Conservation (phyloP, 768 basidiomycete species). For the Mycena galericulata region DNA sequence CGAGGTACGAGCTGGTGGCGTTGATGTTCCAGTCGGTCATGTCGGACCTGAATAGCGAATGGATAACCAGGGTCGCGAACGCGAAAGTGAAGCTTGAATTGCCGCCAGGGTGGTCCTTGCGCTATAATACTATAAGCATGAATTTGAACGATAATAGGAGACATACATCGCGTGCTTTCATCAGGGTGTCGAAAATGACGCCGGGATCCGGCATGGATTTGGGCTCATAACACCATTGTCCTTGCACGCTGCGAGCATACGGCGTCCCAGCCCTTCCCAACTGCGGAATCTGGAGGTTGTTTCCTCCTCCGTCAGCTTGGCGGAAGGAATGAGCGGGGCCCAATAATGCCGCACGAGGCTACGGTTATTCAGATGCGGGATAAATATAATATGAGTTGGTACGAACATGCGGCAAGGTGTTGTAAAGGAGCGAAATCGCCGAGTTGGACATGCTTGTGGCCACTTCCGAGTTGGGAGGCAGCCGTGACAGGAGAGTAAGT, state of each 20-base stretch:
- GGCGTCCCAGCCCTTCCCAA: constrained; percentile 64
- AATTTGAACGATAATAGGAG: constrained; percentile 34
- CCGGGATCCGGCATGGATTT: constrained; percentile 66
- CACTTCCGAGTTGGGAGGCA: constrained; percentile 35
- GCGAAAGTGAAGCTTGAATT: constrained; percentile 74
- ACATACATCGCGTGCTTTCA: constrained; percentile 55
- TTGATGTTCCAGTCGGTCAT: constrained; percentile 58
- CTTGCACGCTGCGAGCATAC: constrained; percentile 66
- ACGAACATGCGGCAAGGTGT: constrained; percentile 68
- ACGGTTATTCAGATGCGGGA: constrained; percentile 9
- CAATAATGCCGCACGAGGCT: constrained; percentile 49
- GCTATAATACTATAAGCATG: constrained; percentile 44
- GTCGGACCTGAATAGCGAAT: constrained; percentile 67
- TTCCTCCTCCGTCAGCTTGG: constrained; percentile 62
- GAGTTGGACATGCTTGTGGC: constrained; percentile 40
- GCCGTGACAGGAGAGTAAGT: constrained; percentile 43
- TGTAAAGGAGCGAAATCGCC: constrained; percentile 59
- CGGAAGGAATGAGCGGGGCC: constrained; percentile 54
- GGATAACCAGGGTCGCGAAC: constrained; percentile 73
- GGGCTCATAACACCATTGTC: constrained; percentile 52
- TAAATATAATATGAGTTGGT: constrained; percentile 37
- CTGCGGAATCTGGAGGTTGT: constrained; percentile 58
- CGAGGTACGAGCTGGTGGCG: constrained; percentile 66
- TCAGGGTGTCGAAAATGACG: constrained; percentile 71
- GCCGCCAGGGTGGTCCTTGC: constrained; percentile 62